Conservation (phyloP, 1,139 yeast genomes). For the Spencermartinsiella ligniputridi region DNA sequence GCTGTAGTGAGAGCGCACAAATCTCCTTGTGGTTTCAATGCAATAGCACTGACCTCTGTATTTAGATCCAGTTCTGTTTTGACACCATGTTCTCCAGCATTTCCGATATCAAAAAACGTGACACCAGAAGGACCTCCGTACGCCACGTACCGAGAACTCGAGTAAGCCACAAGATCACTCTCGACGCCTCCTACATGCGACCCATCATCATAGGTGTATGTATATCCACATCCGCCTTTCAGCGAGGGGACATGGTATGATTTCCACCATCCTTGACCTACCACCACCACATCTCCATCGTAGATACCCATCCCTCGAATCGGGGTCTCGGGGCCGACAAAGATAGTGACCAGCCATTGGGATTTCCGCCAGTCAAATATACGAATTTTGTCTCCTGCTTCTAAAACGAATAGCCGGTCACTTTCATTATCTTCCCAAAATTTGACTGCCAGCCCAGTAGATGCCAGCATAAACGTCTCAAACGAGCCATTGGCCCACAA, state of each 20-base stretch:
- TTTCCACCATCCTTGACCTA: slow-evolving; percentile 38
- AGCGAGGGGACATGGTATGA: slow-evolving; percentile 24
- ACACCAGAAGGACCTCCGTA: slow-evolving; percentile 7
- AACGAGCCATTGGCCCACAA: slow-evolving; percentile 31
- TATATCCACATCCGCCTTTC: slow-evolving; percentile 28
- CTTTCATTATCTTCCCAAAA: slow-evolving; percentile 34
- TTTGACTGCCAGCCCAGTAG: slow-evolving; percentile 29
- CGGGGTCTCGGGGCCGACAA: slow-evolving; percentile 23
- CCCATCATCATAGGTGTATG: slow-evolving; percentile 22
- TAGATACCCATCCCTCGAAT: slow-evolving; percentile 26
- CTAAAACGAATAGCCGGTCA: slow-evolving; percentile 34
- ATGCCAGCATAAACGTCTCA: slow-evolving; percentile 18
- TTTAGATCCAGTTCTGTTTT: slow-evolving; percentile 10
- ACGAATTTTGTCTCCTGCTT: slow-evolving; percentile 30
- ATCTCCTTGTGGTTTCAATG: slow-evolving; percentile 9
- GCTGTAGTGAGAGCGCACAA: slow-evolving; percentile 1
- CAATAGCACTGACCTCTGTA: slow-evolving; percentile 8
- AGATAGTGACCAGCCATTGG: slow-evolving; percentile 32
- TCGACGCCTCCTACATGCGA: slow-evolving; percentile 10
- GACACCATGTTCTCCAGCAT: slow-evolving; percentile 16
- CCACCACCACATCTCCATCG: slow-evolving; percentile 29
- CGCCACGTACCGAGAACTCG: slow-evolving; percentile 6
- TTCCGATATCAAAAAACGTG: slow-evolving; percentile 14
- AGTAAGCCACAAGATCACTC: slow-evolving; percentile 1
- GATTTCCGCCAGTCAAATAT: slow-evolving; percentile 34